Conservation (phyloP, 106 monocot genomes). For the Allium fistulosum region DNA sequence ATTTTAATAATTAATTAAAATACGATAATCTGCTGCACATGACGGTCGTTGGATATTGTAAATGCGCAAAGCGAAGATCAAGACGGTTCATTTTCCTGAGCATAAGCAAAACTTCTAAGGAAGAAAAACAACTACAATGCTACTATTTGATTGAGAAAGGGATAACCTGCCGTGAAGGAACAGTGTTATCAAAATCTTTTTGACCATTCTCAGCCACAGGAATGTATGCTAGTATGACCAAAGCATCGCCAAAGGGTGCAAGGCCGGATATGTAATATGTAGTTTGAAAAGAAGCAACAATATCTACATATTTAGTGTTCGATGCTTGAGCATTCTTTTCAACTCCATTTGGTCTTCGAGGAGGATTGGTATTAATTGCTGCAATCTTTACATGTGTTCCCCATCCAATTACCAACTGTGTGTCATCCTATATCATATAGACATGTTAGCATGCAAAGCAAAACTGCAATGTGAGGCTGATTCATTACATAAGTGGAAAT, state of each 20-base stretch:
- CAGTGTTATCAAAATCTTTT: conserved; percentile 48
- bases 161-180: conserved; percentile 73
- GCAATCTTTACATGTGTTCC: conserved; percentile 89
- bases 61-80: no score
- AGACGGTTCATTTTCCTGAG: no score
- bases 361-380: conserved; percentile 51
- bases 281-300: conserved; percentile 93
- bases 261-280: conserved; percentile 87
- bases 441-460: conserved; percentile 8
- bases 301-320: conserved; percentile 76
- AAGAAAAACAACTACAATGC: neutral
- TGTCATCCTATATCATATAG: conserved; percentile 62
- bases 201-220: conserved; percentile 64
- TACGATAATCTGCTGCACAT: no score
- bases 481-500: no score
- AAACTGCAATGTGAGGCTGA: neutral
- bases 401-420: conserved; percentile 97
- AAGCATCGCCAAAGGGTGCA: conserved; percentile 91
- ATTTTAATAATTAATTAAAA: no score
- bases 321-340: conserved; percentile 39
- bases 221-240: conserved; percentile 90
- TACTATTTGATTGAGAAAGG: neutral
- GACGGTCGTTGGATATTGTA: no score
- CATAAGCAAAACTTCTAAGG: no score
- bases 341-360: conserved; percentile 44